phyloP scores from a whole-genome alignment of 768 basidiomycete genomes.

The Mycena albidolilacea region DNA sequence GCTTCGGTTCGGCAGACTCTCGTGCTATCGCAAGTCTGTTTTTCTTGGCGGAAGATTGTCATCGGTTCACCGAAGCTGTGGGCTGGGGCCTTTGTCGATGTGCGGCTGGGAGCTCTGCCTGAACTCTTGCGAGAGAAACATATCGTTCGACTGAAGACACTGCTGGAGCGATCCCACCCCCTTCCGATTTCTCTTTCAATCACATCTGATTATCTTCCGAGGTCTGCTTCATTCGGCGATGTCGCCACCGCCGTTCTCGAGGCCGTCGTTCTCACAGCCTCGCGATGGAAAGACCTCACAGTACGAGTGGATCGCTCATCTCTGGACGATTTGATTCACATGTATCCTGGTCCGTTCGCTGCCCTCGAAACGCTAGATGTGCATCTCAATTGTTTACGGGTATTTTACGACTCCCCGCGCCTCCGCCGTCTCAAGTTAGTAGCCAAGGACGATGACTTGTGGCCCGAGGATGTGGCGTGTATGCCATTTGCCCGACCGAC shows the following conservation, averaged over 20 bases:
- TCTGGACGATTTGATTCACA: too few species aligned
- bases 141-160: neutral
- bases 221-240: too few species aligned
- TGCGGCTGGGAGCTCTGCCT: neutral
- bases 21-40: slow-evolving; percentile 23
- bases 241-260: too few species aligned
- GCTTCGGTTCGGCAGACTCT: neutral
- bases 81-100: slow-evolving; percentile 2
- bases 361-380: too few species aligned
- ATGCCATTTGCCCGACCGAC: slow-evolving; percentile 28
- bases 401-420: neutral
- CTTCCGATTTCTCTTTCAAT: too few species aligned
- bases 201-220: too few species aligned
- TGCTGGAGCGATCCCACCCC: slow-evolving; percentile 17
- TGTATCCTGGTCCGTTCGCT: too few species aligned
- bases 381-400: too few species aligned
- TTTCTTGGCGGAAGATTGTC: slow-evolving; percentile 13
- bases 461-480: neutral
- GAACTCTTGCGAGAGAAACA: neutral
- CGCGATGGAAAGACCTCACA: too few species aligned
- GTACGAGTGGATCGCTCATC: too few species aligned
- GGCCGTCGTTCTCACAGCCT: too few species aligned
- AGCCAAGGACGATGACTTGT: neutral
- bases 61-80: slow-evolving; percentile 13
- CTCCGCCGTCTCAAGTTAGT: slow-evolving; percentile 1